A percentile compares a stretch with the other conserved stretches of the same genome.
Conservation (phyloP, 306 rosid genomes). For the Hylodesmum podocarpum region DNA sequence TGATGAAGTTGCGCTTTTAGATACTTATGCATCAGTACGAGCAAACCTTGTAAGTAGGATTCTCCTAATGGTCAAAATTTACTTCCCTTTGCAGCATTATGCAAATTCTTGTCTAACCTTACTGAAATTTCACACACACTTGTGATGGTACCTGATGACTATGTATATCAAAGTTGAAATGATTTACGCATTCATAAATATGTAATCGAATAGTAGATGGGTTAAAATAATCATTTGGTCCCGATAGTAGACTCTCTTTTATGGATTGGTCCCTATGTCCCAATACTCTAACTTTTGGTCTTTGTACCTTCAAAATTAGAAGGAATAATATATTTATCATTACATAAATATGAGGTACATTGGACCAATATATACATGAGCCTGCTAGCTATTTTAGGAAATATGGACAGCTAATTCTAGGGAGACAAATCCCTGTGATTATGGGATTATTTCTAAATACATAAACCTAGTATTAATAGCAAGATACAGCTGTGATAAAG, state of each 20-base stretch:
- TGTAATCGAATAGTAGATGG: not conserved
- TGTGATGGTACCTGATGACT: not conserved
- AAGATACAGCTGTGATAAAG: too few relatives aligned
- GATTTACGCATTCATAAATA: not conserved
- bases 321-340: too few relatives aligned
- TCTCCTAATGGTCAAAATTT: constrained; percentile 10
- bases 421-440: too few relatives aligned
- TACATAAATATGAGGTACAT: too few relatives aligned
- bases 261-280: not conserved
- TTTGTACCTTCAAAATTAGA: too few relatives aligned
- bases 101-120: constrained; percentile 5
- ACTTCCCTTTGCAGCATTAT: not conserved
- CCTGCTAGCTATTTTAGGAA: too few relatives aligned
- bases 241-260: too few relatives aligned
- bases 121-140: not conserved
- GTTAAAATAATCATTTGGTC: not conserved
- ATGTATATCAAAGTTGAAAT: not conserved
- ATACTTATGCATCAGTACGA: constrained; percentile 66
- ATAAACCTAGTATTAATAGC: too few relatives aligned
- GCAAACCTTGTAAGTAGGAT: constrained; percentile 81
- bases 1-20: constrained; percentile 73
- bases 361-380: too few relatives aligned
- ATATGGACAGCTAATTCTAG: too few relatives aligned
- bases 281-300: not conserved
- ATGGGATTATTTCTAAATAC: too few relatives aligned